These are phyloP conservation scores for Beauveria sp. DNA, from an alignment of 2,329 filamentous ascomycete species.

Conservation along the genomic window DNA sequence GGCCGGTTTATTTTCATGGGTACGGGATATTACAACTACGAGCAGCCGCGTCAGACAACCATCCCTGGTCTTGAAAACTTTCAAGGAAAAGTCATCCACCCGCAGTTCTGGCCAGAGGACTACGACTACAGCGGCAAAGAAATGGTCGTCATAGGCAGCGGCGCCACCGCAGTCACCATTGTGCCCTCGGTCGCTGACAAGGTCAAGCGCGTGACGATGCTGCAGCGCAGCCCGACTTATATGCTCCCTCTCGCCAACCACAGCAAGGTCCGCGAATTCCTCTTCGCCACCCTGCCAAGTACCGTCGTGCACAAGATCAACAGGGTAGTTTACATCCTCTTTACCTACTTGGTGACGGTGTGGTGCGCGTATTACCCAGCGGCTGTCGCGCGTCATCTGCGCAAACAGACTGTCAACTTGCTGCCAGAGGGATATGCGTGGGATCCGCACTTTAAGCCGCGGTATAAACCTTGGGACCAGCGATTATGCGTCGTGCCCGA, in stretches of 20 bases:
- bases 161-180: constrained; percentile 73
- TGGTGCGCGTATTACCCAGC: constrained; percentile 37
- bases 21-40: constrained; percentile 65
- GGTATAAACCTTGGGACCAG: constrained; percentile 64
- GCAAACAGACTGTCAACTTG: constrained; percentile 35
- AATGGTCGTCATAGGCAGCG: constrained; percentile 68
- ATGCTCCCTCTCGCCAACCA: constrained; percentile 47
- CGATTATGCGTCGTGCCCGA: constrained; percentile 60
- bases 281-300: constrained; percentile 38
- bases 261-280: constrained; percentile 26
- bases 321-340: constrained; percentile 23
- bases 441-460: constrained; percentile 57
- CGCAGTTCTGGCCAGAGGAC: constrained; percentile 69
- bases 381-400: constrained; percentile 20
- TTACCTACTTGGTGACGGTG: not conserved
- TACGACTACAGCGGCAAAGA: constrained; percentile 59
- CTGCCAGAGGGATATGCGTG: constrained; percentile 47
- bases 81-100: constrained; percentile 56
- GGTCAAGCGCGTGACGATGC: constrained; percentile 63
- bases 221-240: constrained; percentile 72
- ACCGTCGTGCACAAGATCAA: constrained; percentile 39
- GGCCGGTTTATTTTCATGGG: constrained; percentile 53
- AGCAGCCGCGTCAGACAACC: constrained; percentile 47
- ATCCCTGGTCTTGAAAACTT: constrained; percentile 65
- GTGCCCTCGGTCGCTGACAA: constrained; percentile 61